Conservation (phyloP, 257 asterid species). For the Nyctanthes arbortristis region DNA sequence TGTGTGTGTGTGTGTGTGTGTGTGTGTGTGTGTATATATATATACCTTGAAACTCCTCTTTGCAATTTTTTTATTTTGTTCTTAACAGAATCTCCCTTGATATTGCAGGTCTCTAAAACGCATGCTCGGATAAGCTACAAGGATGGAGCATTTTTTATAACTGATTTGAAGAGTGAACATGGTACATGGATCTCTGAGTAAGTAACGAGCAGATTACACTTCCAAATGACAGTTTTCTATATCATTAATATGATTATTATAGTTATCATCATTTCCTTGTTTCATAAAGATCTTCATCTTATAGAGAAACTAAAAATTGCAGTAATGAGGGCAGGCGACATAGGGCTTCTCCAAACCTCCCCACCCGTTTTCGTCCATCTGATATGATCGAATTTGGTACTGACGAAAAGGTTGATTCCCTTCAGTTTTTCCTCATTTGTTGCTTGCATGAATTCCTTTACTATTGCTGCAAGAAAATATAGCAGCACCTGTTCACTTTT, state of each 20-base stretch:
- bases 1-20: no score
- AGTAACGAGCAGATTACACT: constrained; percentile 7
- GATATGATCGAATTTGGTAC: constrained; percentile 79
- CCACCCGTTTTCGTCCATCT: constrained; percentile 74
- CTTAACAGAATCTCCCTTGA: background rate
- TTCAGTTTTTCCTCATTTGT: background rate
- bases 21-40: no score
- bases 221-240: background rate
- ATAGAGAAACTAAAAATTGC: constrained; percentile 11
- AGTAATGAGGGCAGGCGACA: constrained; percentile 72
- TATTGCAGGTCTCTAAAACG: constrained; percentile 54
- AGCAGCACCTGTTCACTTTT: no score
- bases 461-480: no score
- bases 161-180: constrained; percentile 70
- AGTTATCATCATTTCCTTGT: background rate
- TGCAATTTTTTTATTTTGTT: background rate
- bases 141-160: constrained; percentile 64
- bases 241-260: background rate
- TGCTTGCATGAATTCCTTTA: background rate
- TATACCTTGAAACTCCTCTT: background rate
- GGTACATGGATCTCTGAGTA: constrained; percentile 89
- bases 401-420: constrained; percentile 48
- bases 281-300: constrained; percentile 2
- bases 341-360: constrained; percentile 62
- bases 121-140: constrained; percentile 77